These are phyloP conservation scores for Lumnitzera racemosa DNA, from an alignment of 345 rosid genomes.

Conservation along the genomic window DNA sequence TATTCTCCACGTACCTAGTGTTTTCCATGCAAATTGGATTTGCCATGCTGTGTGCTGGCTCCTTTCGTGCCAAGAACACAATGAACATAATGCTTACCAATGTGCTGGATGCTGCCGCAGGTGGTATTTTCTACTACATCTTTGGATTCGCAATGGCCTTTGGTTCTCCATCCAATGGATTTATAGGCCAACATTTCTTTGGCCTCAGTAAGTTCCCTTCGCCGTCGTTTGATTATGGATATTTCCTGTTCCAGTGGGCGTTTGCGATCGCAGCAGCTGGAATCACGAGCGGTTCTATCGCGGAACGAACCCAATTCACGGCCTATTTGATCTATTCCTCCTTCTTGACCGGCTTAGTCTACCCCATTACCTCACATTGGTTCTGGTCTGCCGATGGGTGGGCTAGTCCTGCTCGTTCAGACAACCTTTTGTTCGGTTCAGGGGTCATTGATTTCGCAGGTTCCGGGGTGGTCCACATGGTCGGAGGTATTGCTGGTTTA, in stretches of 20 bases:
- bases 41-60: slow-evolving; percentile 45
- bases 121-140: slow-evolving; percentile 43
- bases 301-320: slow-evolving; percentile 43
- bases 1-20: slow-evolving; percentile 54
- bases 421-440: slow-evolving; percentile 25
- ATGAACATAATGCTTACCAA: slow-evolving; percentile 60
- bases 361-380: slow-evolving; percentile 54
- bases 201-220: slow-evolving; percentile 32
- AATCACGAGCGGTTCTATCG: slow-evolving; percentile 57
- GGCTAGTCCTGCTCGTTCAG: slow-evolving; percentile 29
- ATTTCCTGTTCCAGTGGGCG: slow-evolving; percentile 48
- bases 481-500: slow-evolving; percentile 49
- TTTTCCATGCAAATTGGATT: slow-evolving; percentile 59
- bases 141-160: slow-evolving; percentile 56
- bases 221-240: slow-evolving; percentile 20
- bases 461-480: slow-evolving; percentile 57
- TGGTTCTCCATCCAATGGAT: slow-evolving; percentile 41
- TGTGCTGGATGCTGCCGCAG: slow-evolving; percentile 54
- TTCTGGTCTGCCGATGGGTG: slow-evolving; percentile 53
- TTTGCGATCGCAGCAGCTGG: slow-evolving; percentile 58
- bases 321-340: slow-evolving; percentile 46
- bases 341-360: slow-evolving; percentile 46
- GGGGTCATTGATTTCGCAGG: slow-evolving; percentile 62
- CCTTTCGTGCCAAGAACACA: slow-evolving; percentile 53
- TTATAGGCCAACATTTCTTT: slow-evolving; percentile 45